Evolutionary conservation across 2,329 filamentous ascomycete genomes (phyloP).

Genomic region (Hysterium pulicare): DNA sequence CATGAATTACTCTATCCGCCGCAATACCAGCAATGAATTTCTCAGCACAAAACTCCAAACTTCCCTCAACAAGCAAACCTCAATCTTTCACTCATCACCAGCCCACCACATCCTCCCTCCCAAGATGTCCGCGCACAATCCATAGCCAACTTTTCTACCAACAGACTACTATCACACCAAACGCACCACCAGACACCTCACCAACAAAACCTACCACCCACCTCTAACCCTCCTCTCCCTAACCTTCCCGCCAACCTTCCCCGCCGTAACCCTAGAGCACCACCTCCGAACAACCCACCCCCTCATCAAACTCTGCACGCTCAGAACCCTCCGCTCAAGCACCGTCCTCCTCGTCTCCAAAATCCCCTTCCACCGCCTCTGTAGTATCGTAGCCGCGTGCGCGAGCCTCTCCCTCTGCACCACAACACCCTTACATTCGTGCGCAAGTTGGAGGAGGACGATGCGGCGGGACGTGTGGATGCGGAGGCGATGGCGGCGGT

Average conservation of each 20-base stretch:
- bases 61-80: too few species aligned
- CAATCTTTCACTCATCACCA: too few species aligned
- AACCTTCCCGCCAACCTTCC: slow-evolving; percentile 27
- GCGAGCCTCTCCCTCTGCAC: slow-evolving; percentile 41
- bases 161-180: too few species aligned
- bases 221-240: slow-evolving; percentile 34
- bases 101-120: too few species aligned
- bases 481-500: slow-evolving; percentile 39
- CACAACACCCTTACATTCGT: slow-evolving; percentile 48
- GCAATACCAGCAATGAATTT: too few species aligned
- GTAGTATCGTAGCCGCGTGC: slow-evolving; percentile 41
- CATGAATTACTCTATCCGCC: too few species aligned
- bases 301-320: slow-evolving; percentile 44
- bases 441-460: slow-evolving; percentile 40
- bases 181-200: too few species aligned
- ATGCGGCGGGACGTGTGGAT: slow-evolving; percentile 32
- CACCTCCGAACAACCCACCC: slow-evolving; percentile 39
- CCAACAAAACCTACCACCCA: slow-evolving; percentile 34
- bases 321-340: slow-evolving; percentile 36
- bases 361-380: slow-evolving; percentile 43
- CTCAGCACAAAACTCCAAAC: too few species aligned
- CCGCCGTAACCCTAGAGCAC: slow-evolving; percentile 22
- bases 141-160: too few species aligned
- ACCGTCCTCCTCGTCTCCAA: slow-evolving; percentile 32
- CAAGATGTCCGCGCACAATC: too few species aligned